Conservation (phyloP, 148 eudicot genomes). For the Drosera capensis region DNA sequence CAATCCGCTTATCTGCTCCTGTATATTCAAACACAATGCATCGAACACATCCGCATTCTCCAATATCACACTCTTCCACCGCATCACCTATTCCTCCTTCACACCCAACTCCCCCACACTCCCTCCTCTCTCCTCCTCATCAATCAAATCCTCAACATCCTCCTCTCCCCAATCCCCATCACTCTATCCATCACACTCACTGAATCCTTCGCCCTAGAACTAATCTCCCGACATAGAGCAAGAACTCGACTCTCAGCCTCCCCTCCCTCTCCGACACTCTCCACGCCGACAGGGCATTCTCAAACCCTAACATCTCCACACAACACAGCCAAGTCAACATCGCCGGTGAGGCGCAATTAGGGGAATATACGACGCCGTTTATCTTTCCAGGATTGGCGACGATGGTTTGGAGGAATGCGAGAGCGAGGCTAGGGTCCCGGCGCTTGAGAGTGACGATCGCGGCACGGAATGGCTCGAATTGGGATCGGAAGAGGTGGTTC, state of each 20-base stretch:
- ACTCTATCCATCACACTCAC: constrained; percentile 29
- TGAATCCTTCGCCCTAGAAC: constrained; percentile 30
- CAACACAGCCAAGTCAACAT: constrained; percentile 57
- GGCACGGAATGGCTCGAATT: constrained; percentile 86
- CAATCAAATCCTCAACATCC: constrained; percentile 47
- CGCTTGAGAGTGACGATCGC: constrained; percentile 55
- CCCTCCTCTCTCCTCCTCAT: constrained; percentile 12
- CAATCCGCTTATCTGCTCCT: constrained; percentile 29
- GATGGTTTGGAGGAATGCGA: constrained; percentile 54
- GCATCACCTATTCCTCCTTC: constrained; percentile 40
- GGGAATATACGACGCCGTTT: constrained; percentile 34
- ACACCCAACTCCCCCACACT: constrained; percentile 4
- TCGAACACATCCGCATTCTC: constrained; percentile 54
- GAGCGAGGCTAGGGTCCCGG: constrained; percentile 57
- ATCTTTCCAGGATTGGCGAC: constrained; percentile 46
- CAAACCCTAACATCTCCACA: constrained; percentile 54
- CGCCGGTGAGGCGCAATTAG: constrained; percentile 55
- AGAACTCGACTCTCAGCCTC: constrained; percentile 56
- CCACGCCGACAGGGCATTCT: constrained; percentile 50
- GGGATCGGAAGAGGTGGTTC: constrained; percentile 70
- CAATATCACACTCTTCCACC: constrained; percentile 43
- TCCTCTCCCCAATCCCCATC: constrained; percentile 42
- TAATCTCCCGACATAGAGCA: constrained; percentile 34
- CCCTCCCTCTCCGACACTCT: constrained; percentile 19
- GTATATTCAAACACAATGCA: constrained; percentile 45